Percentiles rank a stretch among this genome's conserved stretches.
These are phyloP conservation scores for Phialocephala sp. DNA, from an alignment of 2,329 filamentous ascomycete genomes.

Conservation along the genomic window DNA sequence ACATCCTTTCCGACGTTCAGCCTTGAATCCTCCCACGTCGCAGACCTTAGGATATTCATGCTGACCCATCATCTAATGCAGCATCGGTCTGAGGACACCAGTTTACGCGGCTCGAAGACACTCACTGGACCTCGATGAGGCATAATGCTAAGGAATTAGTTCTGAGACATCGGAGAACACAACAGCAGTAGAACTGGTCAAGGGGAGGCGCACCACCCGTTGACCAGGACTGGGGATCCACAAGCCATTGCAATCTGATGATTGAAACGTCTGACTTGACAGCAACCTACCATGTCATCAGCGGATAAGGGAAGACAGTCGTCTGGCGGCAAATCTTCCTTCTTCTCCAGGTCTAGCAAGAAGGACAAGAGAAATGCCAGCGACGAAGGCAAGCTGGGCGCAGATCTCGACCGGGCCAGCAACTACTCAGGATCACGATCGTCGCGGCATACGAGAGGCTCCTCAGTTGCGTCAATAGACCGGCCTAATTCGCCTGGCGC, in stretches of 20 bases:
- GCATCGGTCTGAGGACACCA: constrained; percentile 24
- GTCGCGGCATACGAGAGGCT: constrained; percentile 77
- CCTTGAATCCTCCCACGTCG: constrained; percentile 28
- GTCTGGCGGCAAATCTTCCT: constrained; percentile 70
- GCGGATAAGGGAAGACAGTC: constrained; percentile 83
- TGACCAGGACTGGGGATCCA: constrained; percentile 26
- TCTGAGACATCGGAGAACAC: constrained; percentile 39
- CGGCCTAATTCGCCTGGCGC: constrained; percentile 65
- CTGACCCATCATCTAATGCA: constrained; percentile 32
- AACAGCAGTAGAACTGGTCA: constrained; percentile 28
- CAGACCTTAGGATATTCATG: constrained; percentile 36
- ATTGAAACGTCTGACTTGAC: constrained; percentile 30
- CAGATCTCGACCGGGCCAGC: constrained; percentile 64
- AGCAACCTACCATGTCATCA: constrained; percentile 56
- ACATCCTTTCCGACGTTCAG: constrained; percentile 7
- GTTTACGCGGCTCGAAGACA: constrained; percentile 15
- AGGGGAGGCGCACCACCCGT: constrained; percentile 35
- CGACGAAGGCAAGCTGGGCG: constrained; percentile 60
- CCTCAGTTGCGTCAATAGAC: constrained; percentile 75
- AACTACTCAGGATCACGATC: constrained; percentile 66
- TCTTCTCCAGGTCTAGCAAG: constrained; percentile 90
- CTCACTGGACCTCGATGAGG: constrained; percentile 30
- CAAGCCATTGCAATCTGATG: constrained; percentile 24
- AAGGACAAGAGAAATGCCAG: constrained; percentile 71
- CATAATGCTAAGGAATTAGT: constrained; percentile 38